Evolutionary conservation across 2,329 filamentous ascomycete genomes (phyloP).

Genomic region (Cytospora paraplurivora): DNA sequence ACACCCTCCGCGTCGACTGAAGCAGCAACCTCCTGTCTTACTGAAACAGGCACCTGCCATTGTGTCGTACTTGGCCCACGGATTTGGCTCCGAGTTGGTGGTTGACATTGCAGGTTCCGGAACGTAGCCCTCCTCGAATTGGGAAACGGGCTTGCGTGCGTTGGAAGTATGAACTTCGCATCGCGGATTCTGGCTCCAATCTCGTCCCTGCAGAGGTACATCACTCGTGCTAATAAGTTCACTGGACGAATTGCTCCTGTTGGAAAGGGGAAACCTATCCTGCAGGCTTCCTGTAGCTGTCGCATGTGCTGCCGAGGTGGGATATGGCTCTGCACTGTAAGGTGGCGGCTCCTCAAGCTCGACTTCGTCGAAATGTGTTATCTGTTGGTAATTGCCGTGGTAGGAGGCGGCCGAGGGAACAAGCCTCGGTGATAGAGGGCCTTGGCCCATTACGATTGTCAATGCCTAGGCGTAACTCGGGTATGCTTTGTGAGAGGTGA

Average conservation of each 20-base stretch:
- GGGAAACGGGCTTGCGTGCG: background rate
- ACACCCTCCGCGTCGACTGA: conserved; percentile 21
- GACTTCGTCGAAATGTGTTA: background rate
- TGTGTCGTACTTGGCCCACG: conserved; percentile 10
- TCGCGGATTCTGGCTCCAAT: background rate
- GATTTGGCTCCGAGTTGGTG: background rate
- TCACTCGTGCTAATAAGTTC: background rate
- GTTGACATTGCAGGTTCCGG: conserved; percentile 4
- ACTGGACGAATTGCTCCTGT: background rate
- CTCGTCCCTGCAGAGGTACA: background rate
- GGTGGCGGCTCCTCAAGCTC: conserved; percentile 14
- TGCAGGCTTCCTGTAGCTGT: background rate
- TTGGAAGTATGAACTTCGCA: background rate
- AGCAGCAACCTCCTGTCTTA: conserved; percentile 22
- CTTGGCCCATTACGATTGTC: conserved; percentile 7
- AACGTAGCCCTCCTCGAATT: background rate
- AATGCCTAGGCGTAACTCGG: background rate
- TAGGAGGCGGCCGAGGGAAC: background rate
- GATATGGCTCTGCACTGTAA: conserved; percentile 10
- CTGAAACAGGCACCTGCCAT: conserved; percentile 13
- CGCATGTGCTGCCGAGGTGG: background rate
- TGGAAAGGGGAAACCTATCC: background rate
- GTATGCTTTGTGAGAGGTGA: no score
- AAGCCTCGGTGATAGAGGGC: background rate
- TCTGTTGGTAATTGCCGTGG: conserved; percentile 2